These are phyloP conservation scores for Acanthochlamys bracteata DNA, from an alignment of 106 monocot species.

Conservation along the genomic window DNA sequence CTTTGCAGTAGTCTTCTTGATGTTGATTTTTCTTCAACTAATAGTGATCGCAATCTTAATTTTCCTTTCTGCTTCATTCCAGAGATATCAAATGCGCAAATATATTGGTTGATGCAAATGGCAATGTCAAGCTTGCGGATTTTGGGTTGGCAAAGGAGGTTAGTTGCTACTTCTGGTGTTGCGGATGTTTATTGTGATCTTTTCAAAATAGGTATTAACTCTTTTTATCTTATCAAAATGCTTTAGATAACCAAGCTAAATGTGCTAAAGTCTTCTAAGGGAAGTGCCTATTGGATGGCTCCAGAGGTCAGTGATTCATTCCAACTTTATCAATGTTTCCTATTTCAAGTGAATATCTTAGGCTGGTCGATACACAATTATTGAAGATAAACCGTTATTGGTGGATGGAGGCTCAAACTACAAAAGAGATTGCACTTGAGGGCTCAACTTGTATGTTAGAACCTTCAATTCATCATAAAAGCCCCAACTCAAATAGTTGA, in stretches of 20 bases:
- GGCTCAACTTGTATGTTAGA: no score
- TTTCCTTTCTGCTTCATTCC: conserved; percentile 3
- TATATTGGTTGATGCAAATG: conserved; percentile 89
- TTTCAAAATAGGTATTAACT: neutral
- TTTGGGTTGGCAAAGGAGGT: conserved; percentile 99
- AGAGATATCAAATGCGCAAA: conserved; percentile 98
- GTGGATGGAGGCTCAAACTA: no score
- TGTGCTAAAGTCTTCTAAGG: conserved; percentile 85
- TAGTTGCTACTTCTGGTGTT: conserved; percentile 2
- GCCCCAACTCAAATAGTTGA: no score
- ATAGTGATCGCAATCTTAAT: neutral
- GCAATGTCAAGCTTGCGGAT: conserved; percentile 91
- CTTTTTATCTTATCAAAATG: neutral
- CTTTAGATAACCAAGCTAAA: conserved; percentile 58
- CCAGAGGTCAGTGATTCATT: conserved; percentile 62
- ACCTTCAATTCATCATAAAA: no score
- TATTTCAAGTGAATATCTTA: no score
- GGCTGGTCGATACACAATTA: no score
- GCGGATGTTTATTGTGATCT: neutral
- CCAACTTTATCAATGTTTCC: neutral
- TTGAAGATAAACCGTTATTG: no score
- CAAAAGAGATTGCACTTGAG: no score
- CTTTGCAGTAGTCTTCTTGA: no score
- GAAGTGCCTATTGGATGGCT: conserved; percentile 98
- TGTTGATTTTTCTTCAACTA: no score